Base-by-base conservation (phyloP, 495 filamentous ascomycete species). In the Coniosporium apollinis region DNA sequence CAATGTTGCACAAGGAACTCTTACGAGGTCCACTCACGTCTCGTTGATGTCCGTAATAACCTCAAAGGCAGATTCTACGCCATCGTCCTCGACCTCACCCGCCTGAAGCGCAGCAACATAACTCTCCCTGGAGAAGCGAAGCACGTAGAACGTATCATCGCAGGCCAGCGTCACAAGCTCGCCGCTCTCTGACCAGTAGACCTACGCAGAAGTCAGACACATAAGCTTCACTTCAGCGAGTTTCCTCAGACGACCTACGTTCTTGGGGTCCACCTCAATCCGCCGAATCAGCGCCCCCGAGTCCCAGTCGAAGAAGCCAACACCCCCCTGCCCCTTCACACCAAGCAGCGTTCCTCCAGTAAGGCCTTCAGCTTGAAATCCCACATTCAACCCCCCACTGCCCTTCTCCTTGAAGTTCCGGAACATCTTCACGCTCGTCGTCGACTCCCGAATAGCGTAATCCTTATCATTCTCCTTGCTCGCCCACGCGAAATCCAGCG, bases 401-500 rank as follows among this genome's bases (percentile, higher is more conserved):
- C 71, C 64, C 52, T 87, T 86, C 52, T 96, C 87, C 48, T 93
- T 82, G 60, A 99, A 96, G 54, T 96, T 96, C 56, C 84, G 83
- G 66, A 84, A 96, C 19, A 94, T 75, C 64, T 92, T 93, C 47
- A 99, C 82, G 51, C 81, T 93, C 16, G 82, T 89, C 4, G 78
- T 54, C 7, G 84, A 94, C 56, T 96, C 89, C 13, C 89, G 74
- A 46, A 99, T 96, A 26, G 89, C 89, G 45, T 89, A 96, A 49
- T 99, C 91, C 55, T 94, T 96, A 55, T 83, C 92, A 61, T 96
- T 92, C 30, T 94, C 91, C 57, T 94, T 94, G 14, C 82, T 80
- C 2, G 82, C 91, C 89, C 89, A 99, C 10, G 81, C 84, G 52
- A 99, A 99, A 55, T 99, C 89, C 22, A 94, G 62, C 8, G 85